Conservation (phyloP, 2,329 filamentous ascomycete species). For the Trichoderma simmonsii region DNA sequence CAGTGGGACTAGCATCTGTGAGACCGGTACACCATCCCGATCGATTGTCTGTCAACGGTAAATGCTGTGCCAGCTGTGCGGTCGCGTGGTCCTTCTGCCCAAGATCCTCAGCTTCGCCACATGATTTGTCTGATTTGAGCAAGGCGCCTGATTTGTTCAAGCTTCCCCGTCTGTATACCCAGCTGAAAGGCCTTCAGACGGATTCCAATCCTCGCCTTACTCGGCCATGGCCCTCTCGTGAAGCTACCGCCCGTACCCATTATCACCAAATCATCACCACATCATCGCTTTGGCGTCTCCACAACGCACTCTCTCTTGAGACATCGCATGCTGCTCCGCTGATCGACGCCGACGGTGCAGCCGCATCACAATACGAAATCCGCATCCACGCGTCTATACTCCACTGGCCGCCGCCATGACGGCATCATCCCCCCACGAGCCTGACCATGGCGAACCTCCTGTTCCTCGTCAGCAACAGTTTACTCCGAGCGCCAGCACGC, state of each 20-base stretch:
- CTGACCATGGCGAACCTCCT: neutral
- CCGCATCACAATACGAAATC: neutral
- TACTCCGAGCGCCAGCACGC: slow-evolving; percentile 11
- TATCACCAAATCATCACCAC: neutral
- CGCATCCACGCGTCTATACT: neutral
- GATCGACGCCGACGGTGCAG: neutral
- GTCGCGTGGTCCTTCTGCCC: slow-evolving; percentile 2
- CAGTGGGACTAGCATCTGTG: neutral
- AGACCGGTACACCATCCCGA: neutral
- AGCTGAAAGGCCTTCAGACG: neutral
- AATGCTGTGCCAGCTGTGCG: neutral
- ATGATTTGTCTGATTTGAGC: slow-evolving; percentile 5
- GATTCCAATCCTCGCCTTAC: neutral
- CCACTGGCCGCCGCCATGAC: slow-evolving; percentile 9
- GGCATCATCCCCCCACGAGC: neutral
- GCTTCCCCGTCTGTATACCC: neutral
- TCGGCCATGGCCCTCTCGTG: slow-evolving; percentile 15
- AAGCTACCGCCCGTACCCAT: neutral
- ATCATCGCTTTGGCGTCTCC: neutral
- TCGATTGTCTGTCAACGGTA: neutral
- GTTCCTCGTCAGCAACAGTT: neutral
- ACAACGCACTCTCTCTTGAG: neutral
- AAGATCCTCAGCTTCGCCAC: slow-evolving; percentile 6
- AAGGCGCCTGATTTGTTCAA: neutral
- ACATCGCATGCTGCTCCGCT: neutral